Evolutionary conservation across 768 basidiomycete genomes (phyloP).

Genomic region (Termitomyces sp.): DNA sequence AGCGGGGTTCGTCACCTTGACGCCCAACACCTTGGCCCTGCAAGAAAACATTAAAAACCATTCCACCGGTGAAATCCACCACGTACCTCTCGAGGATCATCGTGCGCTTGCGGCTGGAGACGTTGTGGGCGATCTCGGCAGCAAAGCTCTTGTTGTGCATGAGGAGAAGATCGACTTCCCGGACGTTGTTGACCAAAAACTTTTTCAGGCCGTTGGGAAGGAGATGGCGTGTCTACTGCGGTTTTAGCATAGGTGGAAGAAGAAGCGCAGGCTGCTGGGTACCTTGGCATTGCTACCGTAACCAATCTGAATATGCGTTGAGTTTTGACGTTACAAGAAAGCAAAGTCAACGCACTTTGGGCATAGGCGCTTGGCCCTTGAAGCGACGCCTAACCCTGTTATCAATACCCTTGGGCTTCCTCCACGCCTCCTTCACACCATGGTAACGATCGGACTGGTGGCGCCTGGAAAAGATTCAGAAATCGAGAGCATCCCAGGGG

Average conservation of each 20-base stretch:
- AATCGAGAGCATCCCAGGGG: neutral
- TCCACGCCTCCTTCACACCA: conserved; percentile 96
- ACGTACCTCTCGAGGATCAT: conserved; percentile 81
- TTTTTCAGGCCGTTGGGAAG: conserved; percentile 96
- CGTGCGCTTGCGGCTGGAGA: conserved; percentile 92
- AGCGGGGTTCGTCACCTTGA: conserved; percentile 93
- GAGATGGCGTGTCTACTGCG: conserved; percentile 77
- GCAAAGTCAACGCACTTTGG: conserved; percentile 57
- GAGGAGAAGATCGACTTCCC: conserved; percentile 90
- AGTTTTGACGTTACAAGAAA: neutral
- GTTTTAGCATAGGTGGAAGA: conserved; percentile 30
- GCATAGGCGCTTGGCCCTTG: conserved; percentile 96
- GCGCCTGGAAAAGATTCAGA: conserved; percentile 51
- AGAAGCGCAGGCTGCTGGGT: conserved; percentile 27
- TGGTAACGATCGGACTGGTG: conserved; percentile 99
- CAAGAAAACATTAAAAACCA: conserved; percentile 4
- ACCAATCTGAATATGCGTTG: conserved; percentile 47
- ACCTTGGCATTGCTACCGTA: conserved; percentile 90
- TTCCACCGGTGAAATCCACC: neutral
- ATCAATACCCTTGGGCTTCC: conserved; percentile 99
- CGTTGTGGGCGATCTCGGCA: conserved; percentile 95
- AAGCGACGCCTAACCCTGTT: conserved; percentile 94
- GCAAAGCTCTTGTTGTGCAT: conserved; percentile 98
- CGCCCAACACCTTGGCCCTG: conserved; percentile 79
- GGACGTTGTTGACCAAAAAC: conserved; percentile 89